A percentile compares a stretch with the other conserved stretches of the same genome.
Conservation (phyloP, 164 flowering plant genomes). For the Warburgia ugandensis region DNA sequence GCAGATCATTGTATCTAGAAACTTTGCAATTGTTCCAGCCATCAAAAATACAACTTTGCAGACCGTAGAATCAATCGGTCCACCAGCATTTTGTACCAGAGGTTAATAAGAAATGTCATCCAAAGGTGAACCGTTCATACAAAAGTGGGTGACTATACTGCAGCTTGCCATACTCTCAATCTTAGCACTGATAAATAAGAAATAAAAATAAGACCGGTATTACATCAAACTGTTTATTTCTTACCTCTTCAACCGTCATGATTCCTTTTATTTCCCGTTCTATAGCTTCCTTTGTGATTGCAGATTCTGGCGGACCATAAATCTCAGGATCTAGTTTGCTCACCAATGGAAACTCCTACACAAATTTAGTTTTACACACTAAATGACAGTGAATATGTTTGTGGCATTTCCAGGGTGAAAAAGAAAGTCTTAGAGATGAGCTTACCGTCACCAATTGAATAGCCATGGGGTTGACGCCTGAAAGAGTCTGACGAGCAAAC, state of each 20-base stretch:
- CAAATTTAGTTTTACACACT: neutral
- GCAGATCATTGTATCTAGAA: too few relatives aligned
- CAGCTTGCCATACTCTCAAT: too few relatives aligned
- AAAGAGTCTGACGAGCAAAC: conserved; percentile 33
- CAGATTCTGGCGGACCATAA: conserved; percentile 36
- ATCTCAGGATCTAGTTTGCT: conserved; percentile 36
- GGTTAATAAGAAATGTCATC: too few relatives aligned
- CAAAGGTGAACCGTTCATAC: too few relatives aligned
- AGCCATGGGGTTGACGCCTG: conserved; percentile 33
- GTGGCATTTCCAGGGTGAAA: too few relatives aligned
- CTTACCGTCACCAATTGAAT: conserved; percentile 33
- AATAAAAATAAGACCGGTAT: too few relatives aligned
- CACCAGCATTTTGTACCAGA: neutral
- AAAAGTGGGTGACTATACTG: too few relatives aligned
- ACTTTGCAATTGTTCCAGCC: too few relatives aligned
- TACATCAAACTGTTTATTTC: neutral
- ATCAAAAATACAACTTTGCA: too few relatives aligned
- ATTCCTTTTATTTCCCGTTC: conserved; percentile 23
- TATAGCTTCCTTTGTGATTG: conserved; percentile 28
- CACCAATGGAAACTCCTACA: conserved; percentile 37
- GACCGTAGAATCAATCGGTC: neutral
- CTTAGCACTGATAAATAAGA: too few relatives aligned
- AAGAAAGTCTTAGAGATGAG: neutral
- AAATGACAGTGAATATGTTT: too few relatives aligned
- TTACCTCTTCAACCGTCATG: conserved; percentile 34